Evolutionary conservation across 2,329 filamentous ascomycete genomes (phyloP), one percentile per base, ranked within the genome.

Genomic region (Chaetomium sp.): DNA sequence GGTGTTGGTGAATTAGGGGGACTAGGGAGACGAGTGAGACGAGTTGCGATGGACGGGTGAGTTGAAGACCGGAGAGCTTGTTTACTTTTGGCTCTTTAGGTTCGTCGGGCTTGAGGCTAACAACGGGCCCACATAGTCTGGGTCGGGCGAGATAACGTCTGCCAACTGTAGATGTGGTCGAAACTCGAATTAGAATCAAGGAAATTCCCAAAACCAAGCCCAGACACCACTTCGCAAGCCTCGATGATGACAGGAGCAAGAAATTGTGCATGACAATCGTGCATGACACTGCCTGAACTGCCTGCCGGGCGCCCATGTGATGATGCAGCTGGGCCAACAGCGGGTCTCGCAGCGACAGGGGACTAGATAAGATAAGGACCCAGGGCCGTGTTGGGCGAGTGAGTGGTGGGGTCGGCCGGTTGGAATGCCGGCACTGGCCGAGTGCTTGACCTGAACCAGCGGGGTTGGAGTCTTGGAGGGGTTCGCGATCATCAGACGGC

Each of bases 301-400:
- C 38, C 51, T 49, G 60, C 33, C 33, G 25, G 25, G 12, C 9
- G 23, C 35, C 54, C 63, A 65, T 61, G 63, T 61, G 63, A 65
- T 64, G 38, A 65, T 64, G 38, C 58, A 54, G 21, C 62, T 42
- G 16, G 53, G 62, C 57, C 62, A 60, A 64, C 62, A 42, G 51
- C 31, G 50, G 62, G 45, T n/a, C 45, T n/a, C 35, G 42, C 29
- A 9, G 56, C 25, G n/a, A n/a, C 19, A 19, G 10, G 57, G 57
- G 31, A 10, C 1, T 10, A n/a, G 57, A 47, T 47, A 60, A 64
- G 55, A 59, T 62, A 62, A 31, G 25, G 25, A 19, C 13, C 50
- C 19, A 1, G 31, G 23, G n/a, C 49, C 50, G 2, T 1, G 7
- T 13, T 29, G 13, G 51, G 16, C 33, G 8, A 10, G 31, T 33